These are phyloP conservation scores for Rhizopogon parksii DNA, from an alignment of 1,284 basidiomycete genomes.

Conservation along the genomic window DNA sequence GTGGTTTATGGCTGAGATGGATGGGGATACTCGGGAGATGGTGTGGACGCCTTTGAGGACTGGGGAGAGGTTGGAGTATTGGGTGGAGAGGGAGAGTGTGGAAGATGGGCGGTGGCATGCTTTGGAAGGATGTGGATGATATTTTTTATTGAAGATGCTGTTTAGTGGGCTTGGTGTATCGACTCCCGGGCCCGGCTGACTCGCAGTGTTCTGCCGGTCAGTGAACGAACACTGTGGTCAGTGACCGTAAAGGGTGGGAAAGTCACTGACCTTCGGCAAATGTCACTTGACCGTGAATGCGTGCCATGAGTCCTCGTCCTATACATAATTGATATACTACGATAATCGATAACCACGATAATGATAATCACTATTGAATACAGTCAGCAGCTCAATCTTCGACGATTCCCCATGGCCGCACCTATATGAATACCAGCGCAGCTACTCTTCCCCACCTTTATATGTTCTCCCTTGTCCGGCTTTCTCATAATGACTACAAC, in stretches of 20 bases:
- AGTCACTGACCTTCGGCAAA: no score
- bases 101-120: constrained; percentile 28
- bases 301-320: no score
- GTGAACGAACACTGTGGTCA: no score
- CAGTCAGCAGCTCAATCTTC: neutral
- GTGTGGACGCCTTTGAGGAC: constrained; percentile 71
- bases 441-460: neutral
- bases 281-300: no score
- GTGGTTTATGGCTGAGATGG: constrained; percentile 75
- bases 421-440: neutral
- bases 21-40: constrained; percentile 80
- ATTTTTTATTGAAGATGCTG: constrained; percentile 58
- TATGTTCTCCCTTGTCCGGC: neutral
- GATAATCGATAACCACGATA: neutral
- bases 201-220: no score
- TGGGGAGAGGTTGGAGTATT: constrained; percentile 68
- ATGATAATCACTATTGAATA: neutral
- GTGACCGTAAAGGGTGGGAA: no score
- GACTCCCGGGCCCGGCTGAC: no score
- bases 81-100: constrained; percentile 74
- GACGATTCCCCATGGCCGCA: neutral
- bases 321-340: no score
- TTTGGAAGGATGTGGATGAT: constrained; percentile 68
- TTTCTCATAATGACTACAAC: neutral
- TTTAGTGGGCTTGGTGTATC: no score